phyloP scores from a whole-genome alignment of 176 grass and related monocot genomes.

The Oryza coarctata region DNA sequence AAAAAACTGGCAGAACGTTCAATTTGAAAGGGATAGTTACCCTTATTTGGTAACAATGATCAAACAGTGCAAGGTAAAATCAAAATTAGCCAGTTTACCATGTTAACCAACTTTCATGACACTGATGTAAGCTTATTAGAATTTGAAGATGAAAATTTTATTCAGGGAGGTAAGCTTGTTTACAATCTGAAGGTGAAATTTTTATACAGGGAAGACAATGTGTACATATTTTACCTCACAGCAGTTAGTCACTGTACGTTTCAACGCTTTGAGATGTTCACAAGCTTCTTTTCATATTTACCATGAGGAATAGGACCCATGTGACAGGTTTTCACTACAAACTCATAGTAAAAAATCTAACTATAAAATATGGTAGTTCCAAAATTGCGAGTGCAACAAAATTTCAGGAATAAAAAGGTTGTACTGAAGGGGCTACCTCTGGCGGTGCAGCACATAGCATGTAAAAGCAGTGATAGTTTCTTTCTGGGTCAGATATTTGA shows the following conservation, averaged over 20 bases:
- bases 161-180: not conserved
- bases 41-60: not conserved
- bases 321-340: not conserved
- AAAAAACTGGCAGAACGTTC: not conserved
- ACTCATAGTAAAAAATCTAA: not conserved
- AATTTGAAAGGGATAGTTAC: not conserved
- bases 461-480: conserved; percentile 97
- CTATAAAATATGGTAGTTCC: not conserved
- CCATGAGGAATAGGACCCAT: not conserved
- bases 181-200: not conserved
- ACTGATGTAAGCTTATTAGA: not conserved
- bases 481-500: conserved; percentile 89
- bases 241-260: not conserved
- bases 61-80: not conserved
- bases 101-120: not conserved
- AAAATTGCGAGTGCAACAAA: conserved; percentile 15
- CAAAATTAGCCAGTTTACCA: not conserved
- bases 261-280: not conserved
- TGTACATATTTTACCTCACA: not conserved
- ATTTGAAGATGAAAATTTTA: not conserved
- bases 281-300: conserved; percentile 14
- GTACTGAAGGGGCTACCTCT: conserved; percentile 45
- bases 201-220: not conserved
- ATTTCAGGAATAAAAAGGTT: conserved; percentile 22
- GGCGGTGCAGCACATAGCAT: conserved; percentile 73